Evolutionary conservation across 352 stramenopile species (phyloP).

Genomic region (Phytopythium oedochilum): DNA sequence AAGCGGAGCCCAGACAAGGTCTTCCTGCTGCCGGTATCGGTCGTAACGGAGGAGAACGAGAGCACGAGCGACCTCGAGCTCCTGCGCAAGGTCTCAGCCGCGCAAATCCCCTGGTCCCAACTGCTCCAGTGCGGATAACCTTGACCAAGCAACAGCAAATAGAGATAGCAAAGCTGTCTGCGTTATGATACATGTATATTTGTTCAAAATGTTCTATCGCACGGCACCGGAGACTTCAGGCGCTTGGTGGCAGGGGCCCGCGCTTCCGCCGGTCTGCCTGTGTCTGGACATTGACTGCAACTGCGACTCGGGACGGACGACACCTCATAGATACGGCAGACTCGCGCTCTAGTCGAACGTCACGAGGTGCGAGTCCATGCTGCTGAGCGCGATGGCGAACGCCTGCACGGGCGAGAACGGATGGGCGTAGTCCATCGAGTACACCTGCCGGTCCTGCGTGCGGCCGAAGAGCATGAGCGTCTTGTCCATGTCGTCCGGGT

Average conservation of each 20-base stretch:
- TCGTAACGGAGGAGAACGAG: neutral
- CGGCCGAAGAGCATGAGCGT: constrained; percentile 85
- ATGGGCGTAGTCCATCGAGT: constrained; percentile 86
- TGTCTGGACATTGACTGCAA: neutral
- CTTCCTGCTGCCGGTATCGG: neutral
- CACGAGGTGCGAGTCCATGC: constrained; percentile 85
- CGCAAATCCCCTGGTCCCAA: neutral
- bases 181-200: constrained; percentile 1
- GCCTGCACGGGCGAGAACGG: constrained; percentile 83
- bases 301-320: neutral
- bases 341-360: constrained; percentile 64
- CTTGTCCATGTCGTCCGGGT: constrained; percentile 84
- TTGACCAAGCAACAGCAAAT: no score
- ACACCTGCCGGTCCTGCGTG: constrained; percentile 83
- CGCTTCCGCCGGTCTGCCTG: neutral
- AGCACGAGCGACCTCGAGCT: neutral
- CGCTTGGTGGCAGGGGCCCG: no score
- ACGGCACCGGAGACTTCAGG: neutral
- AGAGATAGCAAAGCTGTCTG: no score
- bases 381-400: constrained; percentile 85
- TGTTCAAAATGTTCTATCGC: constrained; percentile 1
- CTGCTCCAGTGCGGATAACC: neutral
- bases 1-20: neutral
- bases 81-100: neutral
- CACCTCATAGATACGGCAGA: constrained; percentile 6